Evolutionary conservation across 2,329 filamentous ascomycete genomes (phyloP).

Genomic region (Fusarium sp.): DNA sequence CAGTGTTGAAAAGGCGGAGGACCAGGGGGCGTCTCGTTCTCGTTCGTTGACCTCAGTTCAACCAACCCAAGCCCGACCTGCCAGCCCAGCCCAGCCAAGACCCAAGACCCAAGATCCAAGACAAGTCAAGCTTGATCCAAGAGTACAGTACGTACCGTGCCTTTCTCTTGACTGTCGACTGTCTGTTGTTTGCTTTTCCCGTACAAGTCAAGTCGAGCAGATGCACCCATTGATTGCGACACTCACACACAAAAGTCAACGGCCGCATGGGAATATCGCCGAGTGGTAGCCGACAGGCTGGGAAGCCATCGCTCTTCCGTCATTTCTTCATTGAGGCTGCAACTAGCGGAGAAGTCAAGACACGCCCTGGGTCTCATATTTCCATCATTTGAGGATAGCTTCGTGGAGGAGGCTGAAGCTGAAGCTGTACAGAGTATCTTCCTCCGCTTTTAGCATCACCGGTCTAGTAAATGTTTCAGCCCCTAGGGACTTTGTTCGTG

Average conservation of each 20-base stretch:
- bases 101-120: background rate
- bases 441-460: background rate
- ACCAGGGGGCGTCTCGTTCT: conserved; percentile 11
- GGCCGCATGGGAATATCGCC: conserved; percentile 38
- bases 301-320: conserved; percentile 2
- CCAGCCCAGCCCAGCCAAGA: background rate
- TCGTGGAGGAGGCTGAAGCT: conserved; percentile 2
- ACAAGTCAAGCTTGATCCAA: background rate
- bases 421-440: background rate
- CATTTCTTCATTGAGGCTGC: conserved; percentile 20
- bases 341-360: conserved; percentile 24
- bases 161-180: background rate
- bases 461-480: conserved; percentile 13
- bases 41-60: background rate
- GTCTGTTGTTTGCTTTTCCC: background rate
- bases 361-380: conserved; percentile 1
- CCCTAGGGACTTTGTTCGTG: conserved; percentile 20
- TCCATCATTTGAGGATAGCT: background rate
- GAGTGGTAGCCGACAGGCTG: conserved; percentile 40
- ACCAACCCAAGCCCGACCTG: background rate
- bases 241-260: conserved; percentile 9
- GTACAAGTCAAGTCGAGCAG: background rate
- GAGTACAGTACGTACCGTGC: background rate
- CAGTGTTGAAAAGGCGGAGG: conserved; percentile 46
- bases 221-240: conserved; percentile 13